Conservation (phyloP, 768 basidiomycete species). For the Pleurotus giganteus region DNA sequence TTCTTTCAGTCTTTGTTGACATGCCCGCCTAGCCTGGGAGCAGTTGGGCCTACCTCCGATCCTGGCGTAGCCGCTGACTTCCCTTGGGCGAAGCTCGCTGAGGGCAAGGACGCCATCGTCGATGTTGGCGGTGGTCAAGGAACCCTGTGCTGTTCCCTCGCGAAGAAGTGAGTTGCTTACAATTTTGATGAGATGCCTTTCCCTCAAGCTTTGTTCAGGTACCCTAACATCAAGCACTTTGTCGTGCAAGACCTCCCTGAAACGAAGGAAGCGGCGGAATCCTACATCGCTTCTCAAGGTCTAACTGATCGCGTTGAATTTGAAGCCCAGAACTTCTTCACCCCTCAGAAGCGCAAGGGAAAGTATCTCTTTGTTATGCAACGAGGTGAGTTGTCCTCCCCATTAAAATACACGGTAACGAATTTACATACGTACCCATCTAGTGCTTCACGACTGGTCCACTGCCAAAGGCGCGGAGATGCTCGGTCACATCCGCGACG, state of each 20-base stretch:
- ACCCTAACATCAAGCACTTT: constrained; percentile 35
- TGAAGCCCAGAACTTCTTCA: constrained; percentile 38
- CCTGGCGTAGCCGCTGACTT: constrained; percentile 38
- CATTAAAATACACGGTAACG: not conserved
- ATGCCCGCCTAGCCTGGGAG: constrained; percentile 27
- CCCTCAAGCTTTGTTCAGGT: constrained; percentile 18
- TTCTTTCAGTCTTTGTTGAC: not conserved
- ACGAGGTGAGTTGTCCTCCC: constrained; percentile 23
- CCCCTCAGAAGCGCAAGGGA: constrained; percentile 36
- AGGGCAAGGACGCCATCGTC: constrained; percentile 36
- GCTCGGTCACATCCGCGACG: constrained; percentile 31
- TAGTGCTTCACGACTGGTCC: constrained; percentile 38
- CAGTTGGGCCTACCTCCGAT: constrained; percentile 36
- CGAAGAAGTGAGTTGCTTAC: constrained; percentile 25
- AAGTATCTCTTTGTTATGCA: constrained; percentile 38
- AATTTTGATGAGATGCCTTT: not conserved
- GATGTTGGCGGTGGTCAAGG: constrained; percentile 41
- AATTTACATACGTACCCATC: too few relatives aligned
- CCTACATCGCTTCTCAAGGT: constrained; percentile 30
- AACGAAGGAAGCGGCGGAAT: constrained; percentile 30
- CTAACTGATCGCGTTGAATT: constrained; percentile 31
- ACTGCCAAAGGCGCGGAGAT: constrained; percentile 36
- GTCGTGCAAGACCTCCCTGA: constrained; percentile 37
- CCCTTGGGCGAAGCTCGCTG: constrained; percentile 31
- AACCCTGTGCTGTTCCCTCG: constrained; percentile 35